Percentiles rank a stretch among this genome's conserved stretches.
phyloP scores from a whole-genome alignment of 441 rosid species.

The Gossypium schwendimanii region DNA sequence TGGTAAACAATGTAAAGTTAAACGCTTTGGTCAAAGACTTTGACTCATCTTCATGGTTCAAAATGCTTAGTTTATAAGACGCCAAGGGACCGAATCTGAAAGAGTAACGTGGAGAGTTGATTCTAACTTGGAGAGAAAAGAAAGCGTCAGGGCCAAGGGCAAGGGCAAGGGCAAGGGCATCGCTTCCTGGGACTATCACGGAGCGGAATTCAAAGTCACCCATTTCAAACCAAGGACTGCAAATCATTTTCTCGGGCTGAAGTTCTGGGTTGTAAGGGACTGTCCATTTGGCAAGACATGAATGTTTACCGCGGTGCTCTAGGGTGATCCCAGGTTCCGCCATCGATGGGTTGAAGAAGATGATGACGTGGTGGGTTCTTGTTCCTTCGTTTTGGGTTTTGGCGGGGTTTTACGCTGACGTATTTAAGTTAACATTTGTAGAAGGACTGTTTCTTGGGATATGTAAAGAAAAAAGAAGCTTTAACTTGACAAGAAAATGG shows the following conservation, averaged over 20 bases:
- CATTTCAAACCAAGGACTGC: conserved; percentile 60
- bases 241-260: neutral
- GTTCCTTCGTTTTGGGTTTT: neutral
- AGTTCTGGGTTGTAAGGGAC: neutral
- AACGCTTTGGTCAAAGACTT: conserved; percentile 79
- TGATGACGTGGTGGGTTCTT: neutral
- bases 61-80: conserved; percentile 76
- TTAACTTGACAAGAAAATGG: neutral
- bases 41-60: conserved; percentile 62
- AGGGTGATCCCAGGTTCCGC: neutral
- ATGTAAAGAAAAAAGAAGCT: neutral
- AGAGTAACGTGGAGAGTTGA: conserved; percentile 73
- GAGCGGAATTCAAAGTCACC: conserved; percentile 96
- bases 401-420: neutral
- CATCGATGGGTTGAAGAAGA: neutral
- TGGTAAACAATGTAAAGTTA: conserved; percentile 75
- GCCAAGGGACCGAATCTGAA: conserved; percentile 95
- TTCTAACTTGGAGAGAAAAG: conserved; percentile 75
- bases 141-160: conserved; percentile 78
- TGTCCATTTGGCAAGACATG: neutral
- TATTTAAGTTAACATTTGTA: neutral
- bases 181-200: conserved; percentile 80
- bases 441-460: neutral
- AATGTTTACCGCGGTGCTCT: neutral
- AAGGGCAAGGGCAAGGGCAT: conserved; percentile 38